Percentiles rank a stretch among this genome's conserved stretches.
Conservation (phyloP, 2,329 filamentous ascomycete species). For the Tolypocladium nubicola region DNA sequence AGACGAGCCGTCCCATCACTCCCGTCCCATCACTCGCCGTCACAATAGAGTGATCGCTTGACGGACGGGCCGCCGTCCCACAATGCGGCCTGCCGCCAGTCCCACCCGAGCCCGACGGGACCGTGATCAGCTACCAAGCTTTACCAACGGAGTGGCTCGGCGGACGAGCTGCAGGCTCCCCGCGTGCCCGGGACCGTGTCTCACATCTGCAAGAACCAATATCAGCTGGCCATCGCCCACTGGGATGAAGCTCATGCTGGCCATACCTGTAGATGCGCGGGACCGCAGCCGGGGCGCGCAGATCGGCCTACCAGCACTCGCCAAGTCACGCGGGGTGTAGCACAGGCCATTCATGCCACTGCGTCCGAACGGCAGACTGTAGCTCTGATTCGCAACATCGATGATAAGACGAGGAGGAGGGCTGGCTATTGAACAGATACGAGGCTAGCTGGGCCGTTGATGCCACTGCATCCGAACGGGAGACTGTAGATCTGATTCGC, state of each 20-base stretch:
- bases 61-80: background rate
- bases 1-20: background rate
- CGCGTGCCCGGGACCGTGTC: background rate
- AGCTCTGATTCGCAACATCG: background rate
- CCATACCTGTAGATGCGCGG: background rate
- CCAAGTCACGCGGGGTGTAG: background rate
- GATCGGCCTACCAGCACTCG: background rate
- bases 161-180: background rate
- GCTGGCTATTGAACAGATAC: no score
- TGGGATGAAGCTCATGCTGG: background rate
- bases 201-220: background rate
- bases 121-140: background rate
- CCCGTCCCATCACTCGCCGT: background rate
- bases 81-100: background rate
- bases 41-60: background rate
- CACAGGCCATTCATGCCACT: background rate
- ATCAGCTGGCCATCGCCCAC: background rate
- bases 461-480: background rate
- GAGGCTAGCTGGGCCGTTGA: background rate
- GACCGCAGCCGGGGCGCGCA: background rate
- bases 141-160: background rate
- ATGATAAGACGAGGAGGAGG: background rate
- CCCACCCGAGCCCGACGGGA: background rate
- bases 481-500: background rate
- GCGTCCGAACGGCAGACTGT: background rate